phyloP scores from a whole-genome alignment of 805 yeast genomes.

The Candida easanensis region DNA sequence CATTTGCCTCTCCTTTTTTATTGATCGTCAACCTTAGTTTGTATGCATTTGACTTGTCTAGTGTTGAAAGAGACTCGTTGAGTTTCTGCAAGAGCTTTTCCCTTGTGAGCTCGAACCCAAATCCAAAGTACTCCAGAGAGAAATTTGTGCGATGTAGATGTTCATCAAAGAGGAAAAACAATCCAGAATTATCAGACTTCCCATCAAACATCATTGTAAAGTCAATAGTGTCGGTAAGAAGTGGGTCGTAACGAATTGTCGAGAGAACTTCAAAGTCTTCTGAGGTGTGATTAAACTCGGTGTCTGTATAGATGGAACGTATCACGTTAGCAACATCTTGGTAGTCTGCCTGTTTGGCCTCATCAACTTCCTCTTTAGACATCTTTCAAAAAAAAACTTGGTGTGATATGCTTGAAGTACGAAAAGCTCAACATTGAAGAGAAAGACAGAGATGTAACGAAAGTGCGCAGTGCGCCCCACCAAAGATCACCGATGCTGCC shows the following conservation, averaged over 20 bases:
- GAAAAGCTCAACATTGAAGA: no score
- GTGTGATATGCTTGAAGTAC: no score
- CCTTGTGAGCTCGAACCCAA: constrained; percentile 42
- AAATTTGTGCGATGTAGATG: constrained; percentile 61
- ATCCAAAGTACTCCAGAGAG: constrained; percentile 52
- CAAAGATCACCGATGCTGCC: no score
- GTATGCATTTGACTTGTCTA: constrained; percentile 35
- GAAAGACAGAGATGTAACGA: no score
- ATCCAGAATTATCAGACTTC: constrained; percentile 13
- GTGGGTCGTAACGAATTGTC: constrained; percentile 76
- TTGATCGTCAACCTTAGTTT: constrained; percentile 47
- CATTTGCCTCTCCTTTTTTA: constrained; percentile 33
- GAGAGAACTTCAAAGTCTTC: constrained; percentile 56
- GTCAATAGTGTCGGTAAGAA: constrained; percentile 29
- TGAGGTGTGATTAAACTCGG: constrained; percentile 14
- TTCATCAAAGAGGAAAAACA: constrained; percentile 60
- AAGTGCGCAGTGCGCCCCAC: no score
- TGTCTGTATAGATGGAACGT: constrained; percentile 6
- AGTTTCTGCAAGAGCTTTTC: constrained; percentile 41
- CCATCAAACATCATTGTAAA: constrained; percentile 14
- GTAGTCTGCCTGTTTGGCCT: constrained; percentile 8
- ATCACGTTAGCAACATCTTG: constrained; percentile 5
- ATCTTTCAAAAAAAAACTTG: background rate
- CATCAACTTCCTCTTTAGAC: constrained; percentile 5
- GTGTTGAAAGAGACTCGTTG: constrained; percentile 32